A percentile compares a stretch with the other conserved stretches of the same genome.
Conservation (phyloP, 768 basidiomycete species). For the Leccinum subgranulosum region DNA sequence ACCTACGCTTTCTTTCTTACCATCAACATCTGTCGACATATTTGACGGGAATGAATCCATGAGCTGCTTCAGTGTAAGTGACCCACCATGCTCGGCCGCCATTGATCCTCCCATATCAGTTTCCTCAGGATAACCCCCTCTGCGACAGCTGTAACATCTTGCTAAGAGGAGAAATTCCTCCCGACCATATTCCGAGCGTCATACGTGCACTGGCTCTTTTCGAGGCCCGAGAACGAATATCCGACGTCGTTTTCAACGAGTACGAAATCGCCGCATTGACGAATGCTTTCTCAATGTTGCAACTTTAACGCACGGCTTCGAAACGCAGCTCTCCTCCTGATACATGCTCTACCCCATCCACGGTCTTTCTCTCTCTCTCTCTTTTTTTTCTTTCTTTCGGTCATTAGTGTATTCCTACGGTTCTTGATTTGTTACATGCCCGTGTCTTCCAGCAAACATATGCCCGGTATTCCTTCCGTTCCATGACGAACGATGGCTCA, state of each 20-base stretch:
- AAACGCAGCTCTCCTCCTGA: neutral
- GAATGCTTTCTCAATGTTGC: constrained; percentile 21
- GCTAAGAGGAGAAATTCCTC: constrained; percentile 14
- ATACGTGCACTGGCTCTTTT: constrained; percentile 20
- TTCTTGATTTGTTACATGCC: neutral
- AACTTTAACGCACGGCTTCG: constrained; percentile 1
- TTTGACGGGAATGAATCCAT: constrained; percentile 4
- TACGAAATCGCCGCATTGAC: constrained; percentile 16
- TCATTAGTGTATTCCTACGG: constrained; percentile 1
- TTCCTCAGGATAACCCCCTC: constrained; percentile 11
- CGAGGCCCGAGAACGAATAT: constrained; percentile 9
- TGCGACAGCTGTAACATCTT: constrained; percentile 14
- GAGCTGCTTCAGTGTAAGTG: constrained; percentile 13
- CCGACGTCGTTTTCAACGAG: constrained; percentile 7
- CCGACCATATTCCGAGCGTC: constrained; percentile 21
- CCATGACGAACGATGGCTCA: neutral
- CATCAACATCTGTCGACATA: neutral
- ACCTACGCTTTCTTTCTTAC: neutral
- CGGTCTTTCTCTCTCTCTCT: neutral
- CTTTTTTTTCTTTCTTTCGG: neutral
- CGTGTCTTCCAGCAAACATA: neutral
- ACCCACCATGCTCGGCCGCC: neutral
- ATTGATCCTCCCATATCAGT: neutral
- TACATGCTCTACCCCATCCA: neutral
- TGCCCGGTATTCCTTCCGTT: neutral